Evolutionary conservation across 2,329 filamentous ascomycete genomes (phyloP), one percentile per base, ranked within the genome.

Genomic region (Ceratocystis smalleyi): DNA sequence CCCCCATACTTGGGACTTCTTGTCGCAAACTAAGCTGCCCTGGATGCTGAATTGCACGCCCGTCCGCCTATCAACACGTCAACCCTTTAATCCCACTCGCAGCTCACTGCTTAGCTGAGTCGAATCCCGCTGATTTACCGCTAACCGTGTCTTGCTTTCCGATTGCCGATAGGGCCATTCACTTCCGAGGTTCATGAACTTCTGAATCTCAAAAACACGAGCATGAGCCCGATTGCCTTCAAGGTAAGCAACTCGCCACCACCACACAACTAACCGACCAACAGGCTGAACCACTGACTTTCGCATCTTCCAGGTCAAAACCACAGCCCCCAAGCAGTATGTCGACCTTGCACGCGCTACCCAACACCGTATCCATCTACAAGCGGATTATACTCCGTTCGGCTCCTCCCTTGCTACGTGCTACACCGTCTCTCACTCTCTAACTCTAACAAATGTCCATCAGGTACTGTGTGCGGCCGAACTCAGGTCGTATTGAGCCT

Each of bases 281-380:
- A 35, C 57, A 12, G 35, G 12, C 35, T 10, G 35, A 40, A 40
- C 12, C 35, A 40, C 35, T 40, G 35, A 40, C 35, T 40, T 10
- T 55, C n/a, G 43, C 47, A 19, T 61, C 30, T 8, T 43, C 27
- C 51, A 96, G 91, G 94, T 99, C 76, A 99, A 99, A 85, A 99
- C 94, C 60, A 99, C 94, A 68, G 94, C 94, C 61, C 94, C 94
- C 43, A 97, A 97, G 78, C 94, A 97, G 92, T 99, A 88, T 73
- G 87, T 59, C 54, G 24, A 22, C 27, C 27, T 6, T 15, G 30
- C 45, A 12, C 27, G 10, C 24, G 10, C 24, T 5, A 10, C 7
- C 17, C 5, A 12, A 54, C 17, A 22, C 43, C 51, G 7, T 17
- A 32, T 60, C 63, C 30, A 64, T 45, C 59, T 15, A 5, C 10